A percentile compares a stretch with the other conserved stretches of the same genome.
These are phyloP conservation scores for Phytopythium helicoides DNA, from an alignment of 352 stramenopile species.

Conservation along the genomic window DNA sequence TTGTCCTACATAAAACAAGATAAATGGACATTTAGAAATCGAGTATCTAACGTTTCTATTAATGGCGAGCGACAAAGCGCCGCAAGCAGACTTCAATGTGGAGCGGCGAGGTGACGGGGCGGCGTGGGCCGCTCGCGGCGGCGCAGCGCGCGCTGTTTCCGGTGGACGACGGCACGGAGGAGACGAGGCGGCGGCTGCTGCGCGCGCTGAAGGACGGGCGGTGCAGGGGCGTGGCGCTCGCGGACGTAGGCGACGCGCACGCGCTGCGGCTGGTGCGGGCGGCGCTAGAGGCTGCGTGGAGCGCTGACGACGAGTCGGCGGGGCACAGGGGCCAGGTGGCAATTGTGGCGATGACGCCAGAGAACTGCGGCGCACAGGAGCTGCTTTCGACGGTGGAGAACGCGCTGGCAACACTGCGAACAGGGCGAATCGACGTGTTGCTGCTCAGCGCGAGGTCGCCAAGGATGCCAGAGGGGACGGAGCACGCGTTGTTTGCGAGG, in stretches of 20 bases:
- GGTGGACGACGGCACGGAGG: slow-evolving; percentile 19
- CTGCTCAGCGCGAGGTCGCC: slow-evolving; percentile 31
- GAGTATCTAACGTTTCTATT: no score
- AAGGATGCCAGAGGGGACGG: background rate
- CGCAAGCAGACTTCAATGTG: slow-evolving; percentile 33
- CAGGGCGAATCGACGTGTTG: slow-evolving; percentile 39
- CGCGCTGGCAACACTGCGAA: slow-evolving; percentile 26
- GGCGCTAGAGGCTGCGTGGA: slow-evolving; percentile 21
- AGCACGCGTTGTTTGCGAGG: slow-evolving; percentile 17
- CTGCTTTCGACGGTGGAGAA: slow-evolving; percentile 24
- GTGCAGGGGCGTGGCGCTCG: slow-evolving; percentile 36
- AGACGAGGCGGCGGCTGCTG: slow-evolving; percentile 22
- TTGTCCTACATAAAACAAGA: no score
- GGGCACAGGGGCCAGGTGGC: slow-evolving; percentile 27
- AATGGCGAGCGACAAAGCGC: no score
- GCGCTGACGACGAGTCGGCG: slow-evolving; percentile 18
- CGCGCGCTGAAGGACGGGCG: slow-evolving; percentile 25
- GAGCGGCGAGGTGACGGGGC: slow-evolving; percentile 38
- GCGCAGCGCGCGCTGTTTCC: slow-evolving; percentile 53
- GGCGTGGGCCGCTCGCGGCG: slow-evolving; percentile 27
- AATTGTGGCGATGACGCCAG: slow-evolving; percentile 21
- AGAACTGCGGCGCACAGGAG: slow-evolving; percentile 13
- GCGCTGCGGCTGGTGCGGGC: slow-evolving; percentile 23
- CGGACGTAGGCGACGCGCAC: slow-evolving; percentile 21
- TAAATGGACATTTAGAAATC: no score